Base-by-base conservation (phyloP, 306 rosid genomes). In the Rosa chinensis region DNA sequence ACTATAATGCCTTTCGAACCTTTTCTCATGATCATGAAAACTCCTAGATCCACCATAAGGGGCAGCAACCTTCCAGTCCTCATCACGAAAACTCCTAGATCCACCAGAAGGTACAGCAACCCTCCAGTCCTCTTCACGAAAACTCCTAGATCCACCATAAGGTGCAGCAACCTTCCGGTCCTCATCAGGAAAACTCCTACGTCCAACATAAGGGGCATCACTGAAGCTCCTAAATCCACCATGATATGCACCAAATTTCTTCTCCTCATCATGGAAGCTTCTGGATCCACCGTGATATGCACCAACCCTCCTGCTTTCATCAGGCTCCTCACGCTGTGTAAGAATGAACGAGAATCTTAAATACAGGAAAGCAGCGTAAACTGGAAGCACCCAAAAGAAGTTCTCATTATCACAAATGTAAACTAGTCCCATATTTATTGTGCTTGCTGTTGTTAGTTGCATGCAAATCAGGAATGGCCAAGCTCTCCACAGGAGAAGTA, bases 301-400 rank as follows among this genome's bases (percentile, higher is more conserved):
- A 82, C 52, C 73, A 66, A 70, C 50, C 78, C 49, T 92, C 80
- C 77, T 83, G 45, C 80, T 83, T 76, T 84, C 90, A 48, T 64
- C 5, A 11, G 87, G 71, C 25, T 80, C 67, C 45, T 94, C 93
- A 17, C 76, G 59, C 97, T 92, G 88, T 44, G 79, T 62, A 75
- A 70, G 3, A 37, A 75, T 48, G 70, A 73, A 80, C 56, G 56
- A 86, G 14, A 78, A 18, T 66, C 43, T 35, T 76, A 62, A 66
- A 63, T 39, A 47, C 4, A 50, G 10, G 25, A 69, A 32, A 55
- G 70, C 39, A 80, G 17, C 55, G 28, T 74, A 37, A 74, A 73
- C 35, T 62, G 45, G 73, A 48, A 44, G 32, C 61, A 70, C 35
- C 21, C 49, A 56, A 28, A 62, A 21, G 64, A 61, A 16, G 39